Evolutionary conservation across 441 rosid species (phyloP).

Genomic region (Hura crepitans): DNA sequence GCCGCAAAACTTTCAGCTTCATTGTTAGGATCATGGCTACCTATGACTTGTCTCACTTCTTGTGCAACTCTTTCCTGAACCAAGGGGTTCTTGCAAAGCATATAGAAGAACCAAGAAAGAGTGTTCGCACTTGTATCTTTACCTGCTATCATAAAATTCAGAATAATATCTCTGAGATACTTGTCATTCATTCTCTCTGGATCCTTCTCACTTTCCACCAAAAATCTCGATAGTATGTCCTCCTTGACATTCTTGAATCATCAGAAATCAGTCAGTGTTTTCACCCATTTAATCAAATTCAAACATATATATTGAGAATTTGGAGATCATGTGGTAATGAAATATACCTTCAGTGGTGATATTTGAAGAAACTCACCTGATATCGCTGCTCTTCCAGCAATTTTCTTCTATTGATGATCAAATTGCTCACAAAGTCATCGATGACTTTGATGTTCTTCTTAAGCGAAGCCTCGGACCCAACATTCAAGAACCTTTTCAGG

Average conservation of each 20-base stretch:
- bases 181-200: slow-evolving; percentile 53
- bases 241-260: slow-evolving; percentile 46
- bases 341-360: not conserved
- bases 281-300: not conserved
- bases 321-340: too few relatives aligned
- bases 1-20: slow-evolving; percentile 39
- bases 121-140: slow-evolving; percentile 69
- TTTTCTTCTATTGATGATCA: slow-evolving; percentile 46
- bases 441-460: slow-evolving; percentile 43
- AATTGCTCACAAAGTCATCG: slow-evolving; percentile 42
- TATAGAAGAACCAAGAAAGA: slow-evolving; percentile 69
- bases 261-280: not conserved
- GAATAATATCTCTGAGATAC: slow-evolving; percentile 65
- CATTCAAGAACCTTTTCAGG: slow-evolving; percentile 46
- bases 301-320: not conserved
- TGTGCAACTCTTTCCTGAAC: slow-evolving; percentile 57
- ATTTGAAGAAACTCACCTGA: slow-evolving; percentile 26
- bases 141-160: slow-evolving; percentile 71
- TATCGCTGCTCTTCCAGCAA: slow-evolving; percentile 20
- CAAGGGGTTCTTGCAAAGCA: slow-evolving; percentile 68
- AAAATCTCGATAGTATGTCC: slow-evolving; percentile 68
- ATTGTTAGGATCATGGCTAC: slow-evolving; percentile 15
- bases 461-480: slow-evolving; percentile 57
- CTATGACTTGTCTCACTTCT: slow-evolving; percentile 47
- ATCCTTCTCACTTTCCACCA: slow-evolving; percentile 54